Base-by-base conservation (phyloP, 164 flowering plant genomes). In the Liriodendron chinense region DNA sequence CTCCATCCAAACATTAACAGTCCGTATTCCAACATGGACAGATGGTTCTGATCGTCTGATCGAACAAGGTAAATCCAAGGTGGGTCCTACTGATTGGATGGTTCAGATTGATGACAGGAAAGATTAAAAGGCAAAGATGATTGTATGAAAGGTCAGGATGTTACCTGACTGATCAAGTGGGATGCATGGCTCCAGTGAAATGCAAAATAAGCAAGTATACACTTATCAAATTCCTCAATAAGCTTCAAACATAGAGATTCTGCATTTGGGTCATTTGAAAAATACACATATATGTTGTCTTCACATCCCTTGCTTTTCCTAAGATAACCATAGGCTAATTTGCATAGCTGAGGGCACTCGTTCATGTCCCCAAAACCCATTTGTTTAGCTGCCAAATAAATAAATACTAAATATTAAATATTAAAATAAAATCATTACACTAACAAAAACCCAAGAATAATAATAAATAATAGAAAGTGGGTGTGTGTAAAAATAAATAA, bases 171-270 rank as follows among this genome's bases (percentile, higher is more conserved):
- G 73, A 96, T 86, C 80, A 90, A 80, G n/a, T 53, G 56, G 59
- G 92, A 72, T 75, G 92, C 84, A 22, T 90, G 91, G 71, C 61
- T 79, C 99, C 99, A 96, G 73, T 96, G 89, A 74, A 89, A 96
- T 2, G 91, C 90, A 76, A 96, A 96, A 56, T 94, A 96, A 9
- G 84, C 81, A 47, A 94, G 87, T 63, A 90, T 88, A 80, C 98
- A 96, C 74, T 83, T 83, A 47, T 96, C 98, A 23, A 96, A 79
- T 75, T 96, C 99, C 63, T 91, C 89, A 9, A 89, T 72, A 20
- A 96, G 86, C 79, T 85, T 90, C 47, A 80, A 84, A 69, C 77
- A 92, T 24, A 94, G 72, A 26, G 82, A 75, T 1, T 90, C 90
- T 0, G 84, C 91, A 18, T 88, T 82, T 23, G 83, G 70, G 53